phyloP scores from a whole-genome alignment of 2,329 filamentous ascomycete species.

The Furcasterigmium sp. region DNA sequence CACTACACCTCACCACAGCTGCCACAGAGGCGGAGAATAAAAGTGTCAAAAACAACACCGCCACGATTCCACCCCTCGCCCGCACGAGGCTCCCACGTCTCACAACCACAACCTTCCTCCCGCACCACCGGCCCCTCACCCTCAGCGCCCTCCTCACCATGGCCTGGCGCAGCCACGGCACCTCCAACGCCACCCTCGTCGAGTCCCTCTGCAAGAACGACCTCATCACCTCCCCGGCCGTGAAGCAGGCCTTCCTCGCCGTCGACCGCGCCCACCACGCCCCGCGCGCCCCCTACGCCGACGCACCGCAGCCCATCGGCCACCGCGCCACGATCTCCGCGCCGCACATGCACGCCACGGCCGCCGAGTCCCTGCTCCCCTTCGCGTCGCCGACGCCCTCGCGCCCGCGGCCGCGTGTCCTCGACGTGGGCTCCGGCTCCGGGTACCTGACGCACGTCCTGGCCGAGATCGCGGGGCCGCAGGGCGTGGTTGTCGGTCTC shows the following conservation, averaged over 20 bases:
- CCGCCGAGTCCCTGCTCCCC: constrained; percentile 42
- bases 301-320: constrained; percentile 51
- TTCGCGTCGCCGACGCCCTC: constrained; percentile 30
- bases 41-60: too few species aligned
- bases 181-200: constrained; percentile 68
- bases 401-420: constrained; percentile 43
- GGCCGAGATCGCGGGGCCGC: constrained; percentile 64
- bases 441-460: constrained; percentile 87
- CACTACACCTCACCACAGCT: background rate
- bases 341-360: constrained; percentile 57
- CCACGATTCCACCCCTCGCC: constrained; percentile 5
- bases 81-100: constrained; percentile 4
- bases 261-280: constrained; percentile 83
- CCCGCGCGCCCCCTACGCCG: constrained; percentile 62
- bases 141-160: constrained; percentile 41
- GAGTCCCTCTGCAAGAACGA: constrained; percentile 68
- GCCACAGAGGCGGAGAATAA: too few species aligned
- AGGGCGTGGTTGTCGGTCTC: constrained; percentile 58
- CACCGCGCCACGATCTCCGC: constrained; percentile 52
- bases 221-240: constrained; percentile 66
- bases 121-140: background rate
- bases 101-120: background rate
- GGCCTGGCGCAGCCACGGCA: constrained; percentile 85
- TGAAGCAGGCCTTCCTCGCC: constrained; percentile 73
- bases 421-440: constrained; percentile 72